Base-by-base conservation (phyloP, 2,329 filamentous ascomycete genomes). In the Xylariaceae sp. region DNA sequence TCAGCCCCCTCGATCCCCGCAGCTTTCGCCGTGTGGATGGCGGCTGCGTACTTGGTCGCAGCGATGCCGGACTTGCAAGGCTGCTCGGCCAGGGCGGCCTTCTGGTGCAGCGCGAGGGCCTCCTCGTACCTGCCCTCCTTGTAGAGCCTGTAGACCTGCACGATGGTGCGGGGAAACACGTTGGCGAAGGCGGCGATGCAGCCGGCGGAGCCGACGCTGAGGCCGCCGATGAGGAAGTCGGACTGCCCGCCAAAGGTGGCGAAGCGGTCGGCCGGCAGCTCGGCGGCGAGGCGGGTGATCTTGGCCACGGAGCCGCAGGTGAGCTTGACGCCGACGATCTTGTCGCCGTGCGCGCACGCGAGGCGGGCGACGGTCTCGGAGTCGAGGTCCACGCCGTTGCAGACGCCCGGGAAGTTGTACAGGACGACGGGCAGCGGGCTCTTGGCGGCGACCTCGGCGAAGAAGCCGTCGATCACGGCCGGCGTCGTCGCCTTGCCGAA, bases 191-290 rank as follows among this genome's bases (percentile, higher is more conserved):
- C 78, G 0, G 78, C 75, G 34, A 83, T 76, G 47, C 71, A 76
- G 8, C 80, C 79, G 2, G 71, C 68, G 19, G 71, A 74, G 12
- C 79, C 78, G 5, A 73, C 71, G 2, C 69, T 68, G 23, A 83
- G 57, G 0, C 74, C 76, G 2, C 75, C 76, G 34, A 83, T 64
- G 16, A 88, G 60, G 57, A 85, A 88, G 53, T 88, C 84, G 2
- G 76, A 78, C 62, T 88, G 83, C 1, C 85, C 85, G 1, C 81
- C 83, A 52, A 78, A 87, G 1, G 78, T 74, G 1, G 81, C 74
- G 54, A 88, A 88, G 9, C 69, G 59, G 2, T 73, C 67, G 0
- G 71, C 59, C 0, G 69, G 59, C 42, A 83, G 63, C 13, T 64
- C 63, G 23, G 69, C 71, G 1, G 71, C 64, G 3, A 80, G 59